Base-by-base conservation (phyloP, 2,329 filamentous ascomycete species). In the Graphium sp. region DNA sequence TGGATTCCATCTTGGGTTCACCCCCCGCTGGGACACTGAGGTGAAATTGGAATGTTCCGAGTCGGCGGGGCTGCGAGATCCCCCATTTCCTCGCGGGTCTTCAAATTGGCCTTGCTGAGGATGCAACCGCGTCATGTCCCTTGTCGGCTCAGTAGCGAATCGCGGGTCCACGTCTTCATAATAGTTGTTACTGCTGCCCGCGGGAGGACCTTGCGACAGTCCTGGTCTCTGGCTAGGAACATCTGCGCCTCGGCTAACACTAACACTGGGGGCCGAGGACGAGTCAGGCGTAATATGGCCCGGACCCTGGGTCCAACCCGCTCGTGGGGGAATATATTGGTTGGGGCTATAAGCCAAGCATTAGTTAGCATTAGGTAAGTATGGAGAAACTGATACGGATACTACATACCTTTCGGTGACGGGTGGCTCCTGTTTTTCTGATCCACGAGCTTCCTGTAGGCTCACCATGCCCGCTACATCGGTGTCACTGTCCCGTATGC, bases 91-190 rank as follows among this genome's bases (percentile, higher is more conserved):
- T 26, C 9, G 34, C 24, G 6, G 39, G 39, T 35, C 31, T 46
- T 33, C 26, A 41, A 32, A 35, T 46, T 35, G 35, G 39, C 29
- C 20, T 8, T 41, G 39, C 35, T 32, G 47, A 31, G 30, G 41
- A 32, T 34, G 46, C 36, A 35, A n/a, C n/a, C n/a, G 39, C 29
- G 37, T 34, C 42, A 43, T 23, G 51, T 49, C 28, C 36, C 64
- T 16, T n/a, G 12, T 24, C 5, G 20, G 21, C 9, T 31, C 29
- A 4, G 18, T 20, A 19, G 73, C 78, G 44, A 94, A 95, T 32
- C 74, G 79, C 24, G 87, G 84, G 39, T 93, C 84, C 9, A 93
- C 72, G 47, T 95, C 87, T 60, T 95, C 89, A 45, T 91, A 92
- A 53, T 95, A 95, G 36, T 66, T 54, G 40, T 43, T 55, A 27